Conservation (phyloP, 306 rosid genomes). For the Hippophae gyantsensis region DNA sequence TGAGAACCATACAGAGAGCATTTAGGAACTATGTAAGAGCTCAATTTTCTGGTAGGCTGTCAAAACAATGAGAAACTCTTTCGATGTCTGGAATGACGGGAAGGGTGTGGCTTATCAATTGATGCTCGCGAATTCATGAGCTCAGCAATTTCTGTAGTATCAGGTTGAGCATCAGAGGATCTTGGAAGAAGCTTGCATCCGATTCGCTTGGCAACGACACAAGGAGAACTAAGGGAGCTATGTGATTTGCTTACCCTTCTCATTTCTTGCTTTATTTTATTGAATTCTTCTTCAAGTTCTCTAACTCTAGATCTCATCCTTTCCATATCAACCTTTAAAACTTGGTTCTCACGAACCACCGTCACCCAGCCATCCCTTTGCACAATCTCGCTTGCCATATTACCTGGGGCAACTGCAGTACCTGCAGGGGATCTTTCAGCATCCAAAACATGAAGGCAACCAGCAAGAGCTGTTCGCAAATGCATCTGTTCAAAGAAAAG, state of each 20-base stretch:
- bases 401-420: constrained; percentile 21
- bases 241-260: constrained; percentile 60
- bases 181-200: constrained; percentile 77
- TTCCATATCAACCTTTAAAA: constrained; percentile 74
- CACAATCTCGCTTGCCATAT: constrained; percentile 49
- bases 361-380: constrained; percentile 90
- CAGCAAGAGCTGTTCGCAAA: constrained; percentile 69
- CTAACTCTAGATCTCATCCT: constrained; percentile 79
- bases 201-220: constrained; percentile 36
- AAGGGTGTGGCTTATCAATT: constrained; percentile 38
- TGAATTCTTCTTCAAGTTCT: constrained; percentile 75
- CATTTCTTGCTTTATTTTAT: constrained; percentile 83
- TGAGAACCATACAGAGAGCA: constrained; percentile 36
- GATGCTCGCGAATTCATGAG: constrained; percentile 52
- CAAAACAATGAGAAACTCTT: constrained; percentile 55
- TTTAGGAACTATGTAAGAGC: constrained; percentile 14
- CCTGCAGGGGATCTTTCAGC: constrained; percentile 55
- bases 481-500: constrained; percentile 90
- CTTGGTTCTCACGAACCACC: constrained; percentile 75
- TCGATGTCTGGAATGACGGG: constrained; percentile 38
- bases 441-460: constrained; percentile 62
- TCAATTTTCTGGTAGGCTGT: constrained; percentile 19
- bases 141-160: constrained; percentile 34
- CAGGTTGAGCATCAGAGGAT: constrained; percentile 64
- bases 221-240: constrained; percentile 59